A percentile compares a stretch with the other conserved stretches of the same genome.
phyloP scores from a whole-genome alignment of 306 rosid species.

The Malus fusca region DNA sequence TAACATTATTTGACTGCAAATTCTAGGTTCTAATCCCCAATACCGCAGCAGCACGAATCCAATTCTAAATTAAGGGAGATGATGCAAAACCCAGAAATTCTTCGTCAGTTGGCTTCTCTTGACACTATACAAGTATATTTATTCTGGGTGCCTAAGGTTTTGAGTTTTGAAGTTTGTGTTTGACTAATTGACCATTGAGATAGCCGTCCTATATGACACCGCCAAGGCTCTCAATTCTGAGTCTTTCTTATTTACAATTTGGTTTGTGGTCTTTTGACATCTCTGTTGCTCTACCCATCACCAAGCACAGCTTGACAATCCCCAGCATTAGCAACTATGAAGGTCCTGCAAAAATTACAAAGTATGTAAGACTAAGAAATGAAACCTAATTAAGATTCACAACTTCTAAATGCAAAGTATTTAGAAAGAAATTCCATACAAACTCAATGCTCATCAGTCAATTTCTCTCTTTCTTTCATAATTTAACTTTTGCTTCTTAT shows the following conservation, averaged over 20 bases:
- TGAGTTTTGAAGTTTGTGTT: background rate
- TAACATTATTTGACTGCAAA: slow-evolving; percentile 29
- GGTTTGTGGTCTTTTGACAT: slow-evolving; percentile 88
- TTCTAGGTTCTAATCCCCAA: slow-evolving; percentile 54
- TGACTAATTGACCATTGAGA: slow-evolving; percentile 57
- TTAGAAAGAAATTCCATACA: no score
- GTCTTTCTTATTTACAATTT: slow-evolving; percentile 46
- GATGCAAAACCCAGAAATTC: slow-evolving; percentile 73
- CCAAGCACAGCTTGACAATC: slow-evolving; percentile 84
- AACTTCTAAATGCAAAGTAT: no score
- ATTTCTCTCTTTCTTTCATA: no score
- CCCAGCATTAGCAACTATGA: slow-evolving; percentile 56
- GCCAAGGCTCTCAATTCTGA: slow-evolving; percentile 77
- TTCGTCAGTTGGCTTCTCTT: slow-evolving; percentile 67
- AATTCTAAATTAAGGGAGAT: slow-evolving; percentile 64
- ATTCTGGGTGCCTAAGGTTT: slow-evolving; percentile 8
- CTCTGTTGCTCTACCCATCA: slow-evolving; percentile 72
- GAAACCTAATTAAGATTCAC: no score
- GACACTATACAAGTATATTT: slow-evolving; percentile 74
- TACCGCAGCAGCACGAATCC: slow-evolving; percentile 53
- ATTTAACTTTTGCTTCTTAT: background rate
- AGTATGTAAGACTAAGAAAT: background rate
- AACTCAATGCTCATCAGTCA: no score
- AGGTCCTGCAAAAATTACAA: slow-evolving; percentile 24
- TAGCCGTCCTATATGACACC: slow-evolving; percentile 74